phyloP scores from a whole-genome alignment of 1,284 basidiomycete genomes.

The Heterobasidion occidentale region DNA sequence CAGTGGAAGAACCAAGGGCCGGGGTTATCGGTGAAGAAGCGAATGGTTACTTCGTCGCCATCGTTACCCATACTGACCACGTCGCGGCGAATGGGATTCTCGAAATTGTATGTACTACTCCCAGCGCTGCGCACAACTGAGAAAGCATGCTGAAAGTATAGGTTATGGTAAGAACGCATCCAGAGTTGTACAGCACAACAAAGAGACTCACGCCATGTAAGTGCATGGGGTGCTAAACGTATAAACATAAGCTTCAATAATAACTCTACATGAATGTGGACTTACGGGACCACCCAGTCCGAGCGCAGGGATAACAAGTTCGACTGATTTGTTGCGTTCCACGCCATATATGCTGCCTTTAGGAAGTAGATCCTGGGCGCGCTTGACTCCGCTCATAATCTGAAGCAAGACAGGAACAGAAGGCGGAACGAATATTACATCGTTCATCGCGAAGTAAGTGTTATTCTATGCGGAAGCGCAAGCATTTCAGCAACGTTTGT shows the following conservation, averaged over 20 bases:
- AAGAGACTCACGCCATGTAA: slow-evolving; percentile 21
- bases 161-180: not conserved
- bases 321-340: slow-evolving; percentile 22
- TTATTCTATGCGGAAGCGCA: slow-evolving; percentile 12
- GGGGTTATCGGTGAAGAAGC: slow-evolving; percentile 32
- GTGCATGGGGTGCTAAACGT: slow-evolving; percentile 27
- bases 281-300: slow-evolving; percentile 13
- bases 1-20: slow-evolving; percentile 30
- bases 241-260: not conserved
- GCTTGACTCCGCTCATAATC: slow-evolving; percentile 24
- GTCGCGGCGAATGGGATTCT: slow-evolving; percentile 26
- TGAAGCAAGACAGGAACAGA: slow-evolving; percentile 28
- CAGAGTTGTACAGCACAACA: not conserved
- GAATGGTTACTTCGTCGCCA: slow-evolving; percentile 19
- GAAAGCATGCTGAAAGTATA: slow-evolving; percentile 16
- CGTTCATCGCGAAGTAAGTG: slow-evolving; percentile 18
- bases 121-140: slow-evolving; percentile 19
- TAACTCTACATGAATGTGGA: not conserved
- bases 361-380: slow-evolving; percentile 22
- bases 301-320: slow-evolving; percentile 24
- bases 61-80: slow-evolving; percentile 17
- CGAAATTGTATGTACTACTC: slow-evolving; percentile 24
- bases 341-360: slow-evolving; percentile 21
- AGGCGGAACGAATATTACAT: slow-evolving; percentile 17
- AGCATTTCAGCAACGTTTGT: slow-evolving; percentile 21